phyloP scores from a whole-genome alignment of 1,284 basidiomycete genomes.

The Tranzscheliella williamsii region DNA sequence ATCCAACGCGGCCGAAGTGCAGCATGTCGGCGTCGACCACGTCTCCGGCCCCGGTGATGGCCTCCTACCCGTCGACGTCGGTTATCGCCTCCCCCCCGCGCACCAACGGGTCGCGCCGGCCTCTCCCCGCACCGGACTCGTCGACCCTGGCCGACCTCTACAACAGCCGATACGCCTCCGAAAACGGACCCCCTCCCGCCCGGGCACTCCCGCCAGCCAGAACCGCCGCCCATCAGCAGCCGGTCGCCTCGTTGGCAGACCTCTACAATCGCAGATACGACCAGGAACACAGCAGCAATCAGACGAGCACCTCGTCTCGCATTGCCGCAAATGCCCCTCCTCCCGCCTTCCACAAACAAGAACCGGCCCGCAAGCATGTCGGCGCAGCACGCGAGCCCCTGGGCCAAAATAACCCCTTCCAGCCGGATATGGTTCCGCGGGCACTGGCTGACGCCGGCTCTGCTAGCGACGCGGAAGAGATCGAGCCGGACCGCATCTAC shows the following conservation, averaged over 20 bases:
- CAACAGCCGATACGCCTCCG: slow-evolving; percentile 12
- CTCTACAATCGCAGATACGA: neutral
- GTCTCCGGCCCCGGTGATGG: neutral
- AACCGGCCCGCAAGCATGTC: neutral
- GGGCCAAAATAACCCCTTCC: neutral
- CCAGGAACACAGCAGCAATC: neutral
- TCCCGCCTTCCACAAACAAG: neutral
- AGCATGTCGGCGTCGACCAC: neutral
- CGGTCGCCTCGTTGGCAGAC: neutral
- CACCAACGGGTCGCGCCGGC: too few relatives aligned
- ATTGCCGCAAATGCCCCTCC: neutral
- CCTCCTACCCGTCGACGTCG: neutral
- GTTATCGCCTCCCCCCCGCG: neutral
- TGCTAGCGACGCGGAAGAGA: too few relatives aligned
- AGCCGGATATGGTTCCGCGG: too few relatives aligned
- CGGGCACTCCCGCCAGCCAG: neutral
- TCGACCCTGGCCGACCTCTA: slow-evolving; percentile 18
- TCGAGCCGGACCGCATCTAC: too few relatives aligned
- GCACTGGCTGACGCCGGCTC: too few relatives aligned
- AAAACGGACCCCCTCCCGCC: slow-evolving; percentile 1
- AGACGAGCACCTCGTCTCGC: too few relatives aligned
- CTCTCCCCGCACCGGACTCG: neutral
- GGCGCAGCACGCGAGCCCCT: neutral
- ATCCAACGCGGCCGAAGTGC: neutral
- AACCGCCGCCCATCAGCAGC: neutral